Base-by-base conservation (phyloP, 768 basidiomycete species). In the Strobilomyces dryophilus region DNA sequence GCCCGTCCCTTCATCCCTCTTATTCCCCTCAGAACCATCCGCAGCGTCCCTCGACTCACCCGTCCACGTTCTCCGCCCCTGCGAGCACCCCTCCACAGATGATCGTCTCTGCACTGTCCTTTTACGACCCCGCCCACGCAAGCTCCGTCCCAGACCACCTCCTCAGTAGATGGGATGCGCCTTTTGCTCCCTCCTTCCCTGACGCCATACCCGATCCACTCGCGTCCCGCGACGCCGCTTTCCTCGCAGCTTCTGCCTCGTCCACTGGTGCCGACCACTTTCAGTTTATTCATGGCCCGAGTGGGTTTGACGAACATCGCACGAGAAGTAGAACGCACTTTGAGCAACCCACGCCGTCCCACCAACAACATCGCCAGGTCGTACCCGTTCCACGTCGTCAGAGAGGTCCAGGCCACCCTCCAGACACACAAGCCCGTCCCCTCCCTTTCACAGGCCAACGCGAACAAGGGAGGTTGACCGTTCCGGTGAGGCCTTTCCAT, bases 81-180 rank as follows among this genome's bases (percentile, higher is more conserved):
- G 10, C 29, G 9, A 29, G 8, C 29, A 29, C 29, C 4, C 6
- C 51, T 5, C 21, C 58, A 7, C 51, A 61, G 37, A 83, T 84
- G 82, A 83, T 84, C 56, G 77, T 78, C 35, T 74, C 81, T 15
- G 71, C 74, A 0, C 72, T 79, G 9, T 74, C 79, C 8, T 80
- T 81, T 59, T 84, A 82, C 62, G 79, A 80, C 50, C 71, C 80
- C 6, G 68, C 76, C 18, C 69, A 71, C 4, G 60, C 67, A n/a
- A 60, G 63, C 20, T 49, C 67, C 61, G 67, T 55, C 47, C 64
- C 54, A 2, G 71, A 76, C 47, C 80, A 79, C 47, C 71, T 74
- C 41, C 74, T 76, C 73, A 62, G 68, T 18, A 69, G 47, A 55
- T 70, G 59, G 63, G 42, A 55, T 17, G 32, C 40, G 4, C 57